Evolutionary conservation across 129 eudicot species (phyloP), one percentile per base, ranked within the genome.

Genomic region (Cynara cardunculus): DNA sequence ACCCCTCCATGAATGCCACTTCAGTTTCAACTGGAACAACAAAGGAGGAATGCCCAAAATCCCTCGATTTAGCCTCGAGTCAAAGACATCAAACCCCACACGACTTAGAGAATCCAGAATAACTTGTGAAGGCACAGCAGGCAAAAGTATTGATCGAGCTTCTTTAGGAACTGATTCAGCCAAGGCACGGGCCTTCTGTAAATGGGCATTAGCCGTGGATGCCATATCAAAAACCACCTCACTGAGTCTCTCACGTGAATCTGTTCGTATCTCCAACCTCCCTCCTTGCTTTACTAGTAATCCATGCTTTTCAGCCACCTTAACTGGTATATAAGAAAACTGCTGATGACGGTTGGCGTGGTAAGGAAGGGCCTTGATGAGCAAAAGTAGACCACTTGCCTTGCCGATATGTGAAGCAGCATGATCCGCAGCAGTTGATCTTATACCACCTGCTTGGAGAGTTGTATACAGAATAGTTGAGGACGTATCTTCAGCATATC

Each of bases 381-480:
- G 89, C 92, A 96, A 80, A 6, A 86, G 84, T 41, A 96, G 90
- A 19, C 99, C 99, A 74, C 97, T 88, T 18, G 99, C 99, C 74
- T 96, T 96, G 30, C 99, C 99, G 19, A 96, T 88, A 82, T 96
- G 99, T 27, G 99, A 96, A 19, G 98, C 99, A 13, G 97, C 99
- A 87, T 96, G 99, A 68, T 96, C 98, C n/a, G 98, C 99, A 22
- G 87, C 86, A 7, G 99, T 84, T 4, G 99, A 92, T 10, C 69
- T 81, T 32, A 96, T 89, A 44, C 98, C 96, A 2, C 98, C 97
- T 34, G 98, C 84, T 79, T 93, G 98, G 67, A 96, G 97, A 5
- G 99, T 96, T 10, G 88, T 80, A 84, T 96, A 96, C 84, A 96
- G 73, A 22, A 96, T 81, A 21, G 98, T 96, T 1, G 99, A 96